Conservation (phyloP, 2,329 filamentous ascomycete genomes). For the Scorias spongiosa region DNA sequence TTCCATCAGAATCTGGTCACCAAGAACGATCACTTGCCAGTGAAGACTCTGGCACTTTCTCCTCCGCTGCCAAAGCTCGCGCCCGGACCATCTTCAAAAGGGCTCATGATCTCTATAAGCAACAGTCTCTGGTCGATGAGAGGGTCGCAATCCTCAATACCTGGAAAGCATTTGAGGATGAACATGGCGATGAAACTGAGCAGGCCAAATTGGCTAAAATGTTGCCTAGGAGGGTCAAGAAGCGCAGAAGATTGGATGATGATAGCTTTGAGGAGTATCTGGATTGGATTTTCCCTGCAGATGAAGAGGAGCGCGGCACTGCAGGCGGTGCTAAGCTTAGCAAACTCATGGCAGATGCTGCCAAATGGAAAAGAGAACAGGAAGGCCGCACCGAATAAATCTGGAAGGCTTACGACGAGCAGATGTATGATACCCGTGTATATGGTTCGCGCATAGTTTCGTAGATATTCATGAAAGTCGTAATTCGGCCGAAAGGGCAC, state of each 20-base stretch:
- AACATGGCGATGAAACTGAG: conserved; percentile 61
- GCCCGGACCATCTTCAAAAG: conserved; percentile 74
- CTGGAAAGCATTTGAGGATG: conserved; percentile 83
- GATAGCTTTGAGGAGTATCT: conserved; percentile 92
- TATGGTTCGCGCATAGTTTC: too few relatives aligned
- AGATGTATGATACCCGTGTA: too few relatives aligned
- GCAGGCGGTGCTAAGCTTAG: conserved; percentile 50
- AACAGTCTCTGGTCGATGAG: conserved; percentile 83
- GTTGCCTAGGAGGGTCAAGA: conserved; percentile 89
- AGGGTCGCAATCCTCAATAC: conserved; percentile 81
- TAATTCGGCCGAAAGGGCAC: too few relatives aligned
- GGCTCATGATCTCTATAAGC: conserved; percentile 74
- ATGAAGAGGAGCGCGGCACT: conserved; percentile 57
- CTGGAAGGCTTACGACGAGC: neutral
- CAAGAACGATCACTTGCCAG: conserved; percentile 38
- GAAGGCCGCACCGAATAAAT: conserved; percentile 5
- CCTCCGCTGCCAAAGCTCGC: conserved; percentile 57
- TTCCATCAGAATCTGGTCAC: conserved; percentile 46
- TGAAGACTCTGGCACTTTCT: conserved; percentile 42
- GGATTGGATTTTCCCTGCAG: conserved; percentile 92
- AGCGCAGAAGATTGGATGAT: conserved; percentile 79
- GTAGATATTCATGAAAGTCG: too few relatives aligned
- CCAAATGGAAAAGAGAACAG: conserved; percentile 66
- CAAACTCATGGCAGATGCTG: conserved; percentile 69
- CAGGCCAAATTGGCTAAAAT: conserved; percentile 74